Evolutionary conservation across 2,329 filamentous ascomycete species (phyloP), one percentile per base, ranked within the genome.

Genomic region (Dactylellina parvicollis): DNA sequence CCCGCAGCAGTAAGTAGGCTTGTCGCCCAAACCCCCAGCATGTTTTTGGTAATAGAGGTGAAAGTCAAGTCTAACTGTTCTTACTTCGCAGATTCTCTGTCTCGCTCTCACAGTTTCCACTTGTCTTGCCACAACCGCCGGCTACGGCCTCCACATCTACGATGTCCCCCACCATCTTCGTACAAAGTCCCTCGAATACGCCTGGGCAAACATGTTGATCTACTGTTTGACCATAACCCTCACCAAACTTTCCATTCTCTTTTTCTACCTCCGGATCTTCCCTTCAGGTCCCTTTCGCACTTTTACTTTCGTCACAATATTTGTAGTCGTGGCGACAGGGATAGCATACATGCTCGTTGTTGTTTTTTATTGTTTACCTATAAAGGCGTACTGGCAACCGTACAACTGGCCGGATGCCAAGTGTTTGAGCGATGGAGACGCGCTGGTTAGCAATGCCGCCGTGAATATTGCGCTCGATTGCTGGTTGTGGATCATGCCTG

Each of bases 71-170:
- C n/a, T n/a, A n/a, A n/a, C n/a, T n/a, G n/a, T n/a, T n/a, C n/a
- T 47, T 4, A 2, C 16, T 34, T 36, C 12, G n/a, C n/a, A 67
- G 70, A 57, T 74, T 24, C 40, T 74, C 38, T 74, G 70, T 59
- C 40, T 67, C 44, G 70, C 47, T 57, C 62, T 74, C 28, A 74
- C 70, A 34, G 36, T 74, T 22, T 57, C 70, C 14, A 74, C 70
- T 59, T 74, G 70, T 56, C 70, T 74, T 38, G 70, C 70, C 1
- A 74, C 70, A 24, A 67, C 50, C n/a, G 70, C 47, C 24, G 70
- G 70, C n/a, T 74, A 74, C 50, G 70, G 70, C 47, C 28, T 74
- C 9, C 70, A 74, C 34, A 74, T 74, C 9, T 74, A 69, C 60
- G 70, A 74, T 10, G 56, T 74, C 10, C 61, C 61, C 16, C 70